Percentiles rank a stretch among this genome's conserved stretches.
Conservation (phyloP, 148 eudicot species). For the Rhododendron vialii region DNA sequence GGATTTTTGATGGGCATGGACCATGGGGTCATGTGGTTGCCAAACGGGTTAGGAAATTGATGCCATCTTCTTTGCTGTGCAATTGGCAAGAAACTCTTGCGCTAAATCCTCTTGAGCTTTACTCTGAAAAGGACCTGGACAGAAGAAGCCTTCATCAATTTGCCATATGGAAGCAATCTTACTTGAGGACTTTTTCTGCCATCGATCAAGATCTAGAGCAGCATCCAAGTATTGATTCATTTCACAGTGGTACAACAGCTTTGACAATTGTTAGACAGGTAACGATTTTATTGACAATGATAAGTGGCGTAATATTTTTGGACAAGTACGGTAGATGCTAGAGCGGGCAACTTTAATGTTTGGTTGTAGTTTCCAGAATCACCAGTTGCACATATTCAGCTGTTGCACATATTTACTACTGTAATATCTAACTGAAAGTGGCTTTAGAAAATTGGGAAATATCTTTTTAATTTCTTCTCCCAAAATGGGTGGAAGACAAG, state of each 20-base stretch:
- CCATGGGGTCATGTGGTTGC: constrained; percentile 88
- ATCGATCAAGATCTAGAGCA: constrained; percentile 64
- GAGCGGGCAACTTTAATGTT: background rate
- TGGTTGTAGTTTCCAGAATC: background rate
- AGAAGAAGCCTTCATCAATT: constrained; percentile 15
- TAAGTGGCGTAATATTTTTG: background rate
- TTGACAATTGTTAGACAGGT: constrained; percentile 68
- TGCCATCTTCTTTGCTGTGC: constrained; percentile 66
- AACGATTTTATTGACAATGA: background rate
- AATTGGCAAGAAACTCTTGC: constrained; percentile 63
- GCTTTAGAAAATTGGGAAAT: background rate
- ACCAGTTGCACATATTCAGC: background rate
- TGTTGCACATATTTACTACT: background rate
- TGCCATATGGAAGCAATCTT: constrained; percentile 66
- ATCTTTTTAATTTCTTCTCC: background rate
- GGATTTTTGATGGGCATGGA: constrained; percentile 94
- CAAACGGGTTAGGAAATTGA: constrained; percentile 56
- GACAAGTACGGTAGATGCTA: background rate
- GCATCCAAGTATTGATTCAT: constrained; percentile 51
- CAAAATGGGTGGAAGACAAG: background rate
- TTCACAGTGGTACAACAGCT: constrained; percentile 79
- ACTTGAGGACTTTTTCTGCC: constrained; percentile 50
- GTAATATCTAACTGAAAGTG: background rate
- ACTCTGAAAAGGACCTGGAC: constrained; percentile 17
- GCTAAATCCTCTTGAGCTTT: constrained; percentile 20